phyloP scores from a whole-genome alignment of 2,329 filamentous ascomycete genomes.

The Epichloe scottii region DNA sequence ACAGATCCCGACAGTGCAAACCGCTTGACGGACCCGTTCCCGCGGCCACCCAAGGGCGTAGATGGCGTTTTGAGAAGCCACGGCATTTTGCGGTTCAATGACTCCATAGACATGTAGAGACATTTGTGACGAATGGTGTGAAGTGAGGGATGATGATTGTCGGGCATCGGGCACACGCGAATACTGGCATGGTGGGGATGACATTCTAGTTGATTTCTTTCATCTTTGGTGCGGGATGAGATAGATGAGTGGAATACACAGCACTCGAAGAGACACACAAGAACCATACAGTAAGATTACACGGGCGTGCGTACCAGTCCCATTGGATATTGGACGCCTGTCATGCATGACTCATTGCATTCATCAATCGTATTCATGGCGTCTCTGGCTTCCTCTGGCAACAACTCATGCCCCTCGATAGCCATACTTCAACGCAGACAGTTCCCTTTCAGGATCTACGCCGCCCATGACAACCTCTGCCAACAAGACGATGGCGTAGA shows the following conservation, averaged over 20 bases:
- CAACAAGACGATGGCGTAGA: constrained; percentile 48
- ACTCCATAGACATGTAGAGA: constrained; percentile 63
- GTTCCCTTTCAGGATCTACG: constrained; percentile 54
- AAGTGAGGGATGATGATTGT: not conserved
- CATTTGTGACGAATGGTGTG: not conserved
- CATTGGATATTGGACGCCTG: no score
- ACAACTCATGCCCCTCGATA: constrained; percentile 56
- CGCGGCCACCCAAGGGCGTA: constrained; percentile 62
- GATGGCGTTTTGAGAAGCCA: constrained; percentile 79
- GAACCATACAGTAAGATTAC: not conserved
- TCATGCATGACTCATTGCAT: no score
- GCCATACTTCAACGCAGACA: constrained; percentile 49
- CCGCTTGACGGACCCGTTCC: constrained; percentile 36
- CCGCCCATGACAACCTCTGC: constrained; percentile 55
- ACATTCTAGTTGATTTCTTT: not conserved
- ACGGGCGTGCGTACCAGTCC: no score
- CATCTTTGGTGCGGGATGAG: not conserved
- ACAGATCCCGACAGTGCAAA: constrained; percentile 35
- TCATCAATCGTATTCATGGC: not conserved
- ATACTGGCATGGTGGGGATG: not conserved
- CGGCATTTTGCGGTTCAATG: constrained; percentile 84
- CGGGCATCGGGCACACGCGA: not conserved
- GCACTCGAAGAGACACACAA: not conserved
- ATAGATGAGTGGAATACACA: not conserved
- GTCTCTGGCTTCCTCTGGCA: not conserved